Evolutionary conservation across 2,329 filamentous ascomycete species (phyloP), one percentile per base, ranked within the genome.

Genomic region (Apiospora saccharicola): DNA sequence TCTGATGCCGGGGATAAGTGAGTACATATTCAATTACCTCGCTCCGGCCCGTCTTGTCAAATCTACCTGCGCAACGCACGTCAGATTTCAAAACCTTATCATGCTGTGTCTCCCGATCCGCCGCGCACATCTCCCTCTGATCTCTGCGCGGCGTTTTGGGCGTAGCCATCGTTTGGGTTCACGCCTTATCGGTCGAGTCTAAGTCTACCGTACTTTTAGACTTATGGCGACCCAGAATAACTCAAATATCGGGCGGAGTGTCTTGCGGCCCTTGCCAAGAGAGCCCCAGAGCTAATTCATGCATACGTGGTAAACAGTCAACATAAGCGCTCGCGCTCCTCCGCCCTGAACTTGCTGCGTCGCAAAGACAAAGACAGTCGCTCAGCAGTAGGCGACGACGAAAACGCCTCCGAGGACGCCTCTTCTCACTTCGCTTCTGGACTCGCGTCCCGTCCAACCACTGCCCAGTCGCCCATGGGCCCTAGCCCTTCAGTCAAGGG

Each of bases 261-360:
- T 22, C 57, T 64, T 64, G 34, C 57, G 34, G 57, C 57, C 57
- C 57, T 68, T 68, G 53, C 64, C 30, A 44, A 69, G 67, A 41
- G 57, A 64, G 57, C 57, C 57, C 57, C 57, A 64, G 57, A 64
- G 68, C 71, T 72, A 72, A 72, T 67, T 51, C 68, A 69, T 61
- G 64, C 70, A 64, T 67, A 61, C 64, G 68, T 69, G 49, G 64
- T 70, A 61, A 68, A 71, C 73, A 84, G 80, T 74, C 78, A 79
- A 75, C 88, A 89, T 78, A 88, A 86, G 81, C 87, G 86, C 74
- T 88, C 88, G 72, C 90, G 87, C 79, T 89, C 86, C 53, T 83
- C 84, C 69, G 67, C 67, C 67, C 80, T 90, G 75, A 84, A 88
- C 79, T 79, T 91, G 78, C 81, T 91, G 79, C 84, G 88, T 74